Conservation (phyloP, 345 rosid species). For the Salix suchowensis region DNA sequence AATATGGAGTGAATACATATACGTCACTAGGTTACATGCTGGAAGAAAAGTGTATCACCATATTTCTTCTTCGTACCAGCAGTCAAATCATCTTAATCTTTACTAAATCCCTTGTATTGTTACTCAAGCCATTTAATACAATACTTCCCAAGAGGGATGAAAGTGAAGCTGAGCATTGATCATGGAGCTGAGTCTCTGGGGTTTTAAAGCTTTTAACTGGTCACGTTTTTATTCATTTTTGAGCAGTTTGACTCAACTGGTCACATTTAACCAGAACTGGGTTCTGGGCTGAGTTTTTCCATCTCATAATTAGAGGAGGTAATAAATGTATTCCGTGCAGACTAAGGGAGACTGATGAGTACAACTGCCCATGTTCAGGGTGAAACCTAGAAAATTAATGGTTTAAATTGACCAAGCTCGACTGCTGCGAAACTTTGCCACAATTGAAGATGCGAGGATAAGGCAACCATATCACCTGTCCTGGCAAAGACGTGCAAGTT, state of each 20-base stretch:
- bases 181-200: not conserved
- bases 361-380: not conserved
- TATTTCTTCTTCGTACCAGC: not conserved
- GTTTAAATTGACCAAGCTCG: not conserved
- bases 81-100: too few relatives aligned
- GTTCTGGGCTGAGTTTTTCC: not conserved
- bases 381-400: not conserved
- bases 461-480: not conserved
- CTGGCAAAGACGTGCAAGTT: not conserved
- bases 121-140: not conserved
- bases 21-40: conserved; percentile 11
- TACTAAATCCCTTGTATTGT: not conserved
- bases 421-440: not conserved
- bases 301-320: not conserved
- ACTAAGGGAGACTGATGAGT: not conserved
- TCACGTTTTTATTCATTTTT: not conserved
- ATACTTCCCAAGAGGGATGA: not conserved
- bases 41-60: not conserved
- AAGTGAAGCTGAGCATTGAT: not conserved
- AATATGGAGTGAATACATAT: conserved; percentile 17
- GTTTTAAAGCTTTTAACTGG: not conserved
- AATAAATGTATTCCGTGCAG: not conserved
- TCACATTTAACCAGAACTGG: not conserved
- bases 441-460: not conserved
- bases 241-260: not conserved